Conservation (phyloP, 2,329 filamentous ascomycete species). For the Cadophora sp. region DNA sequence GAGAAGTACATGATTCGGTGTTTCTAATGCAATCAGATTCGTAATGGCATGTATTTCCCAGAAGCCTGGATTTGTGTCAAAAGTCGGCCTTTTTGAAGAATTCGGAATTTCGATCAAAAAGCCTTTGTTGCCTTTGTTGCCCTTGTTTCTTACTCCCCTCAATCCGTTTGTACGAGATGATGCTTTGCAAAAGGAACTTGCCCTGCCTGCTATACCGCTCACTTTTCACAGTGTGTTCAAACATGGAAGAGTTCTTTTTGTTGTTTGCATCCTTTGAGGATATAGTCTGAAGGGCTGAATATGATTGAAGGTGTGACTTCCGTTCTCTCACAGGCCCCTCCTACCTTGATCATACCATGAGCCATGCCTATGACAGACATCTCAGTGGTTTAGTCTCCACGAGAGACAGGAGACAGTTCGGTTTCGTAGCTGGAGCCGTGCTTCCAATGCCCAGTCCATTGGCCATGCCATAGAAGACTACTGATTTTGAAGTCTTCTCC, state of each 20-base stretch:
- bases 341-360: not conserved
- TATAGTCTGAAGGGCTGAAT: not conserved
- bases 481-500: not conserved
- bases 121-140: conserved; percentile 2
- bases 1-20: not conserved
- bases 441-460: not conserved
- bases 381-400: not conserved
- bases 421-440: not conserved
- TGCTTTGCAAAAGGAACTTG: not conserved
- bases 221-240: not conserved
- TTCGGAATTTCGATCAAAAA: too few species aligned
- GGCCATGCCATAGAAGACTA: too few species aligned
- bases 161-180: conserved; percentile 3
- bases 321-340: not conserved
- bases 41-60: too few species aligned
- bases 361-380: not conserved
- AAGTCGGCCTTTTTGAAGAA: not conserved
- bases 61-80: not conserved
- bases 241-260: not conserved
- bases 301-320: not conserved
- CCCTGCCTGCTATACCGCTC: not conserved
- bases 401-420: not conserved
- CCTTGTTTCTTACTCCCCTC: not conserved
- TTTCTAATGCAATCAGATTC: not conserved
- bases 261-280: not conserved